Base-by-base conservation (phyloP, 2,329 filamentous ascomycete species). In the Nannizziopsis barbatae region DNA sequence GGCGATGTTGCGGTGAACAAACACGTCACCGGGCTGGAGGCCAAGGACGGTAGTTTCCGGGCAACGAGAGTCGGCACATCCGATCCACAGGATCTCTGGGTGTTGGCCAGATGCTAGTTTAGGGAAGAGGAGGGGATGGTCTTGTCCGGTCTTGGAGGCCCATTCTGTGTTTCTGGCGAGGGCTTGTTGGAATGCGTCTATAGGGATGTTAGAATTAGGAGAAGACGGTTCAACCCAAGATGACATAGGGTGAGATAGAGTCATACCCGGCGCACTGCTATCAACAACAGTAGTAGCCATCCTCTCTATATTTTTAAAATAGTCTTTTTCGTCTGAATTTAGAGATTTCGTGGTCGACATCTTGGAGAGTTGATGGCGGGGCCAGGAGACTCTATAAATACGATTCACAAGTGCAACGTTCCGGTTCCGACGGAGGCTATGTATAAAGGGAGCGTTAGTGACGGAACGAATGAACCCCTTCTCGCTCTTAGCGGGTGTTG, bases 1-100 rank as follows among this genome's bases (percentile, higher is more conserved):
- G 66, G 85, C 86, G 64, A 94, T 89, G 72, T 93, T 93, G 63
- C 87, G 84, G 72, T 93, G 86, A 45, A 87, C 83, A 65, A 93
- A 93, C 56, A 93, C 81, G 58, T 93, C 86, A 51, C 87, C 86
- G 2, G 86, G 85, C 60, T 86, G 75, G 50, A 87, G 75, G 59
- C 83, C 81, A 22, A 89, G 76, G 60, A 94, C 76, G 42, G 81
- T 87, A 4, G 85, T 90, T 67, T 92, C 87, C 1, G 87, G 86
- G 56, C 86, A 82, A 55, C 87, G 84, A 35, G 82, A 86, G 71
- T 93, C 87, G 58, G 85, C 84, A 70, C 87, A 94, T 51, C 87
- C 87, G 56, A 93, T 77, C 86, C 86, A 93, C 50, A 93, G 67
- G 47, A 77, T 75, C 56, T 75, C 67, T 3, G 74, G 73, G 1